These are phyloP conservation scores for Cutaneotrichosporon curvatum DNA, from an alignment of 1,284 basidiomycete species.

Conservation along the genomic window DNA sequence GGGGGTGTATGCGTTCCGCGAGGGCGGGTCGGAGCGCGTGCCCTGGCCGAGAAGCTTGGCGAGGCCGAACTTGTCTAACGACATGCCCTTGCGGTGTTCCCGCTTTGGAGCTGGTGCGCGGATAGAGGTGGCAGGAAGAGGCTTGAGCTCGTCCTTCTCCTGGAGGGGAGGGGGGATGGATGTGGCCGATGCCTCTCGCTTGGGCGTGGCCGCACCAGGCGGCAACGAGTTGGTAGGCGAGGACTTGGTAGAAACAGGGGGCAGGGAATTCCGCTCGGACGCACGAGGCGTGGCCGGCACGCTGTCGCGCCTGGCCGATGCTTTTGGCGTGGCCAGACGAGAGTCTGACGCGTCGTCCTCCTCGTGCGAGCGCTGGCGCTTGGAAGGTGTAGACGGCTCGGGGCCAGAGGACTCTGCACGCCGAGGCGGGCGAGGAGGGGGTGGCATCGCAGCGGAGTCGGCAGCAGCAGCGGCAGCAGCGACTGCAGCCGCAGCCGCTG, in stretches of 20 bases:
- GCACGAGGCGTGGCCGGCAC: conserved; percentile 3
- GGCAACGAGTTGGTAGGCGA: conserved; percentile 1
- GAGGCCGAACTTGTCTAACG: conserved; percentile 67
- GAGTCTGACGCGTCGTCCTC: background rate
- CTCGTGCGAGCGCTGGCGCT: conserved; percentile 7
- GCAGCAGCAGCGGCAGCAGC: too few species aligned
- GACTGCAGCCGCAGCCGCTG: too few species aligned
- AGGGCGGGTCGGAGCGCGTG: conserved; percentile 1
- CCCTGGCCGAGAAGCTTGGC: conserved; percentile 53
- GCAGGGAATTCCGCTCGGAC: background rate
- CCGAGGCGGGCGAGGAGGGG: conserved; percentile 4
- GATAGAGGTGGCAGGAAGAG: background rate
- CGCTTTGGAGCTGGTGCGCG: conserved; percentile 12
- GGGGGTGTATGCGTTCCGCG: conserved; percentile 3
- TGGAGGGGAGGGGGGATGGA: background rate
- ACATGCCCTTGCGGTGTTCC: conserved; percentile 55
- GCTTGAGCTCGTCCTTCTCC: background rate
- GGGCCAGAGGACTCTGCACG: too few species aligned
- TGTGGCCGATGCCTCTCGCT: conserved; percentile 7
- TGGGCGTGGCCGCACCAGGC: conserved; percentile 15
- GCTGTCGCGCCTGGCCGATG: background rate
- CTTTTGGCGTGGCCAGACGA: conserved; percentile 8
- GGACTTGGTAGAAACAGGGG: too few species aligned
- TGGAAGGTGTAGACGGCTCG: conserved; percentile 8
- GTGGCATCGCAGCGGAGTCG: background rate